Percentiles rank a stretch among this genome's conserved stretches.
Conservation (phyloP, 2,329 filamentous ascomycete species). For the Grosmannia huntii region DNA sequence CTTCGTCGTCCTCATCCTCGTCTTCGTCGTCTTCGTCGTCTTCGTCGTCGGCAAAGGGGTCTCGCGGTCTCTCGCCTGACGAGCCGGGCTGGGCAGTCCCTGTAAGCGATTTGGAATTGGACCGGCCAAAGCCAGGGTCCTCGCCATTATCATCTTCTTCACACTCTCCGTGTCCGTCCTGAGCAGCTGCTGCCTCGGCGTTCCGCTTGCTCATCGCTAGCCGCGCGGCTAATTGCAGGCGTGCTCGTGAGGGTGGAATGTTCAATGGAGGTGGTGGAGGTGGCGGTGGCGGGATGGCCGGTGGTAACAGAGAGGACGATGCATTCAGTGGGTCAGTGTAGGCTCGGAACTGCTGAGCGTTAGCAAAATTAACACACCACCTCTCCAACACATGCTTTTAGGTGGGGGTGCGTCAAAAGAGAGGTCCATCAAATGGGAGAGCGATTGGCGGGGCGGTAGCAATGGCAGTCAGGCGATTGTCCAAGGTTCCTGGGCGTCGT, state of each 20-base stretch:
- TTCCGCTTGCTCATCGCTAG: slow-evolving; percentile 62
- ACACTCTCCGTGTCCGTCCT: slow-evolving; percentile 16
- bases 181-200: slow-evolving; percentile 29
- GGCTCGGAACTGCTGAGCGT: slow-evolving; percentile 37
- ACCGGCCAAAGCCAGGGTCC: not conserved
- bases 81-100: slow-evolving; percentile 7
- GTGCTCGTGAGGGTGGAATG: slow-evolving; percentile 72
- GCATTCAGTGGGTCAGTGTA: slow-evolving; percentile 43
- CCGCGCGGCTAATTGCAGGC: slow-evolving; percentile 79
- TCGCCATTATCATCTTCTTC: not conserved
- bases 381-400: not conserved
- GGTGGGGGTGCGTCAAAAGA: not conserved
- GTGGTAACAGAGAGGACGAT: slow-evolving; percentile 38
- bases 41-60: slow-evolving; percentile 46
- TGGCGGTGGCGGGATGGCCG: slow-evolving; percentile 46
- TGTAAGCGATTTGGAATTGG: slow-evolving; percentile 1
- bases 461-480: not conserved
- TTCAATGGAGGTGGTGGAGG: slow-evolving; percentile 67
- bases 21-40: slow-evolving; percentile 33
- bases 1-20: slow-evolving; percentile 37
- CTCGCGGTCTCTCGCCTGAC: slow-evolving; percentile 23
- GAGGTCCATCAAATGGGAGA: not conserved
- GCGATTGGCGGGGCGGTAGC: not conserved
- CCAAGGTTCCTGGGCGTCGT: not conserved
- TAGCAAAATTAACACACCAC: not conserved